phyloP scores from a whole-genome alignment of 2,329 filamentous ascomycete species.

The Penicillium brasilianum region DNA sequence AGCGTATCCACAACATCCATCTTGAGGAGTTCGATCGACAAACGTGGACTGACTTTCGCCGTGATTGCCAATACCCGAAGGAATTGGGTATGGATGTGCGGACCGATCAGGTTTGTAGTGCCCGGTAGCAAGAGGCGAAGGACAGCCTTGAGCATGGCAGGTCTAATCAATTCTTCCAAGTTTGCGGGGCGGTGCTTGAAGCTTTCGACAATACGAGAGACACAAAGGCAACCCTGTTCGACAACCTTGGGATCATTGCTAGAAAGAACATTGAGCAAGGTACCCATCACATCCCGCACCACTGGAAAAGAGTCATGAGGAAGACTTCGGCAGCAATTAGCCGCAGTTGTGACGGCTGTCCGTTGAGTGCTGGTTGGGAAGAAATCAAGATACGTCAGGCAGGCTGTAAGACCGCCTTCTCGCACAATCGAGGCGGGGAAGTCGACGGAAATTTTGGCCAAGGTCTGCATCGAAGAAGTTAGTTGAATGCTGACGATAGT shows the following conservation, averaged over 20 bases:
- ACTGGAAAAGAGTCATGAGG: conserved; percentile 91
- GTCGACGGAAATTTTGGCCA: conserved; percentile 97
- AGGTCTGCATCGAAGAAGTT: conserved; percentile 59
- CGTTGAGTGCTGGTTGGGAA: conserved; percentile 96
- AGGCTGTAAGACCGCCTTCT: conserved; percentile 94
- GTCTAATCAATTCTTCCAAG: conserved; percentile 88
- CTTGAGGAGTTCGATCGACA: conserved; percentile 90
- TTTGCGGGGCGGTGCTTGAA: conserved; percentile 88
- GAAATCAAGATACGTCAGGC: conserved; percentile 93
- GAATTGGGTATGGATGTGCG: conserved; percentile 95
- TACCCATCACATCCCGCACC: conserved; percentile 95
- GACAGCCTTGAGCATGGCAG: conserved; percentile 82
- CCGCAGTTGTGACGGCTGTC: conserved; percentile 94
- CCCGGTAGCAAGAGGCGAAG: conserved; percentile 87
- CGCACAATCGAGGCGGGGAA: conserved; percentile 94
- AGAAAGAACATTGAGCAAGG: conserved; percentile 82
- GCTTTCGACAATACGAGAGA: conserved; percentile 94
- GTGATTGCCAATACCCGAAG: conserved; percentile 89
- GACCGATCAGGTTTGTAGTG: conserved; percentile 91
- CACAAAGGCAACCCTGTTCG: conserved; percentile 93
- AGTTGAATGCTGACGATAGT: conserved; percentile 9
- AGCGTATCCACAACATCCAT: conserved; percentile 97
- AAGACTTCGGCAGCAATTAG: conserved; percentile 97
- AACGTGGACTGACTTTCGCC: conserved; percentile 81
- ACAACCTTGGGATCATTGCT: conserved; percentile 97